These are phyloP conservation scores for Escallonia rubra DNA, from an alignment of 129 eudicot genomes.

Conservation along the genomic window DNA sequence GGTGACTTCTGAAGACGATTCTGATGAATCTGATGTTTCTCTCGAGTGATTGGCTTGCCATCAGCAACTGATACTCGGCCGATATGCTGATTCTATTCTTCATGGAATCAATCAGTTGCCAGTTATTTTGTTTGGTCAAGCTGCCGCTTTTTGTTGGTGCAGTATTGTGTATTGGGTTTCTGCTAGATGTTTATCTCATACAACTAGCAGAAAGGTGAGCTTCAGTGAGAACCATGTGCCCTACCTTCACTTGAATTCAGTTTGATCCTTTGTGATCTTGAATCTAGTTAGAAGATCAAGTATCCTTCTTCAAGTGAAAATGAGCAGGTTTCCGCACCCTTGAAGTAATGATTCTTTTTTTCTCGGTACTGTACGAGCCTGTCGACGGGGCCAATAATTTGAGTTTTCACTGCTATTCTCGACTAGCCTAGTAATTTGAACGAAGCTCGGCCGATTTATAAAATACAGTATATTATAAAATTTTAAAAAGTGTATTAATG, in stretches of 20 bases:
- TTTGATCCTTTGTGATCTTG: not conserved
- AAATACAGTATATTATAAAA: too few species aligned
- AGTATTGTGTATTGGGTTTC: not conserved
- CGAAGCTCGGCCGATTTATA: too few species aligned
- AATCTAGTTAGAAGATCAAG: too few species aligned
- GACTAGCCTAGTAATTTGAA: too few species aligned
- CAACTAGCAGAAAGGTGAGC: slow-evolving; percentile 4
- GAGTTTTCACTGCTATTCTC: too few species aligned
- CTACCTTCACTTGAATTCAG: not conserved
- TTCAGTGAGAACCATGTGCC: not conserved
- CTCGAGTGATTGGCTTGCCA: slow-evolving; percentile 1
- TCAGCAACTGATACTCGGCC: not conserved
- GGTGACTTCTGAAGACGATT: slow-evolving; percentile 62
- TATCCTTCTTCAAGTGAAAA: too few species aligned
- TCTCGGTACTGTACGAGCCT: too few species aligned
- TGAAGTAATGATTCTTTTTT: too few species aligned
- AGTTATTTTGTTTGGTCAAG: not conserved
- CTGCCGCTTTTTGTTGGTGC: not conserved
- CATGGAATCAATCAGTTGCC: not conserved
- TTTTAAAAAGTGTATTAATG: too few species aligned
- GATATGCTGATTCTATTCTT: not conserved
- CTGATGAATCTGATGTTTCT: slow-evolving; percentile 21
- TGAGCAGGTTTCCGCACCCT: too few species aligned
- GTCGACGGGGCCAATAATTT: too few species aligned
- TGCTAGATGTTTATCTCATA: slow-evolving; percentile 14